Conservation (phyloP, 2,329 filamentous ascomycete species). For the Shiraia sp. region DNA sequence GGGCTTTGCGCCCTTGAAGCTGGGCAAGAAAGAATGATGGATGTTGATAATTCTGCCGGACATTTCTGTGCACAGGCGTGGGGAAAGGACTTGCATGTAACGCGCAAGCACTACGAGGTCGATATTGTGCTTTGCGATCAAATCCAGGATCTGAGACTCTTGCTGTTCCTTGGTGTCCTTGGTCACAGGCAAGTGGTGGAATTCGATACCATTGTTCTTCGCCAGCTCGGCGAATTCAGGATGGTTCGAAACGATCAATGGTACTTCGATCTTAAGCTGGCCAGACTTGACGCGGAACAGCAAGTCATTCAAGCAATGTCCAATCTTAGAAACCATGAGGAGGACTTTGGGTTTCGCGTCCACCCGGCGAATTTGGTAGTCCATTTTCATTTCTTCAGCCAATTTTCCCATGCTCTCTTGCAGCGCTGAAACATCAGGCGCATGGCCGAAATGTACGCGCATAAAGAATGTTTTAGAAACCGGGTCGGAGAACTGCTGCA, state of each 20-base stretch:
- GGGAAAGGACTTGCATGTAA: slow-evolving; percentile 86
- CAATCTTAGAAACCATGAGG: slow-evolving; percentile 90
- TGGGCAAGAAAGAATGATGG: slow-evolving; percentile 84
- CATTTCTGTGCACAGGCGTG: slow-evolving; percentile 75
- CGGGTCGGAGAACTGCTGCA: slow-evolving; percentile 82
- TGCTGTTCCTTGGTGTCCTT: slow-evolving; percentile 77
- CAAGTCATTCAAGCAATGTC: slow-evolving; percentile 82
- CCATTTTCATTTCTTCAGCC: slow-evolving; percentile 67
- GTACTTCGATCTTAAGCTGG: slow-evolving; percentile 75
- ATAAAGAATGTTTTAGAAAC: slow-evolving; percentile 80
- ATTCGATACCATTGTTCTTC: slow-evolving; percentile 73
- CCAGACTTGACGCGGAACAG: slow-evolving; percentile 77
- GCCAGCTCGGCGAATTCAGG: slow-evolving; percentile 72
- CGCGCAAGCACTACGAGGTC: slow-evolving; percentile 81
- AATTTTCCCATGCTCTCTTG: slow-evolving; percentile 64
- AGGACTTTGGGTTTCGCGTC: slow-evolving; percentile 73
- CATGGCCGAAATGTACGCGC: slow-evolving; percentile 79
- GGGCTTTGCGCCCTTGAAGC: slow-evolving; percentile 85
- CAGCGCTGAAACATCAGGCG: slow-evolving; percentile 48
- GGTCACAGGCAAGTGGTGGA: slow-evolving; percentile 79
- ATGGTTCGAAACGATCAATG: slow-evolving; percentile 82
- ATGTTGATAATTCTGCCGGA: slow-evolving; percentile 90
- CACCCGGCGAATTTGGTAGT: slow-evolving; percentile 71
- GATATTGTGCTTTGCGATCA: slow-evolving; percentile 69
- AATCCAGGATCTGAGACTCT: slow-evolving; percentile 70